Evolutionary conservation across 2,329 filamentous ascomycete genomes (phyloP).

Genomic region (Fusarium coffeatum): DNA sequence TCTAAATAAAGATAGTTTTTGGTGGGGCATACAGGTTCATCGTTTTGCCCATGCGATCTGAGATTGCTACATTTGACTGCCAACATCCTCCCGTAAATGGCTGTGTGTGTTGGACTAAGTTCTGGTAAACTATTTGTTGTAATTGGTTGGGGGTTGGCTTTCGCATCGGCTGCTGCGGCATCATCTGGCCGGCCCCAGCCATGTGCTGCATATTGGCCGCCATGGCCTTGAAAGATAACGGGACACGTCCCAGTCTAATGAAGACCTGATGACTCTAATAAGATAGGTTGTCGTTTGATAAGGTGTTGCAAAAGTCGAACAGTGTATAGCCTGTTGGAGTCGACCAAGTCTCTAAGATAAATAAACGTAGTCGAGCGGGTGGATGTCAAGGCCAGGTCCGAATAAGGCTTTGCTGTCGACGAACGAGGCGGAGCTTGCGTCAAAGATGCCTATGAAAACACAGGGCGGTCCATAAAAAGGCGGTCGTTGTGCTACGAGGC

Average conservation of each 20-base stretch:
- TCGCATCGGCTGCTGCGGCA: conserved; percentile 58
- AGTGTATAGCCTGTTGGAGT: neutral
- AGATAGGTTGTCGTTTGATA: conserved; percentile 5
- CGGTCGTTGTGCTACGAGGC: conserved; percentile 38
- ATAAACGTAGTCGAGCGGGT: conserved; percentile 3
- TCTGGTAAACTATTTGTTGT: conserved; percentile 56
- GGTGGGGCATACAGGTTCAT: conserved; percentile 55
- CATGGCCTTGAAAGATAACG: conserved; percentile 59
- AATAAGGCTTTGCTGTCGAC: conserved; percentile 9
- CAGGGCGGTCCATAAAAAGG: conserved; percentile 50
- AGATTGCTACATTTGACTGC: conserved; percentile 54
- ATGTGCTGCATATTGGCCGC: conserved; percentile 71
- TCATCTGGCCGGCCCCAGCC: conserved; percentile 60
- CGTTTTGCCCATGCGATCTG: conserved; percentile 57
- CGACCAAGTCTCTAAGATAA: neutral
- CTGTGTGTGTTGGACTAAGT: conserved; percentile 51
- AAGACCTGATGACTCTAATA: conserved; percentile 11
- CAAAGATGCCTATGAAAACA: conserved; percentile 48
- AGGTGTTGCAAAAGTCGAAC: conserved; percentile 1
- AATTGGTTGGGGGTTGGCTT: conserved; percentile 48
- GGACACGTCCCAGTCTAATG: conserved; percentile 37
- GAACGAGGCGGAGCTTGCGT: conserved; percentile 38
- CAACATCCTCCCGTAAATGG: conserved; percentile 51
- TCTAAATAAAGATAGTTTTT: conserved; percentile 1
- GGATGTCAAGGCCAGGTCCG: neutral